Evolutionary conservation across 2,329 filamentous ascomycete genomes (phyloP).

Genomic region (Cladosporium sp.): DNA sequence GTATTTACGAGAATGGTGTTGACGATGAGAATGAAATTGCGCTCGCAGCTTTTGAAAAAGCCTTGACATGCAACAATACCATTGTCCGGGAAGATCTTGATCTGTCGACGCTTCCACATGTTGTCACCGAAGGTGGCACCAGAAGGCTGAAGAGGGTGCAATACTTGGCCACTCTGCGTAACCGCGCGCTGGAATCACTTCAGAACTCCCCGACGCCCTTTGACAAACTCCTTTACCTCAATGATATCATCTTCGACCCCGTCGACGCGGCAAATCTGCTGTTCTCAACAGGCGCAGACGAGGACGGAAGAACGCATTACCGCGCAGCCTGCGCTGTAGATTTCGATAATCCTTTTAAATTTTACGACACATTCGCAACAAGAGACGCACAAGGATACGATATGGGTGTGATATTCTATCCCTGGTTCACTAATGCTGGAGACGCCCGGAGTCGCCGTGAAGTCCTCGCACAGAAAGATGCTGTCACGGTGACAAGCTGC

Average conservation of each 20-base stretch:
- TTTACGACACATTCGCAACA: conserved; percentile 71
- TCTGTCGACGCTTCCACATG: conserved; percentile 51
- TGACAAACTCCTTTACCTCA: conserved; percentile 73
- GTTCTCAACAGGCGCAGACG: conserved; percentile 57
- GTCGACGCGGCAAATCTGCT: conserved; percentile 58
- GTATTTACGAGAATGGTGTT: conserved; percentile 70
- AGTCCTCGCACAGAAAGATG: conserved; percentile 57
- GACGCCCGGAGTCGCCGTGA: conserved; percentile 54
- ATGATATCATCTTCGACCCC: conserved; percentile 58
- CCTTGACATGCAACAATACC: conserved; percentile 41
- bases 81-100: conserved; percentile 60
- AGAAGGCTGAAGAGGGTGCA: conserved; percentile 65
- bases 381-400: conserved; percentile 62
- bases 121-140: conserved; percentile 60
- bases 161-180: conserved; percentile 69
- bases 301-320: conserved; percentile 50
- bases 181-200: conserved; percentile 63
- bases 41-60: conserved; percentile 50
- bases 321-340: conserved; percentile 68
- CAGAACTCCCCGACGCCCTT: conserved; percentile 48
- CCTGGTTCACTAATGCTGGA: conserved; percentile 58
- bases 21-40: conserved; percentile 54
- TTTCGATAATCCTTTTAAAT: conserved; percentile 63
- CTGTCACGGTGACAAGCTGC: conserved; percentile 67
- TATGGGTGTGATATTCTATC: conserved; percentile 62